Conservation (phyloP, 2,329 filamentous ascomycete genomes). For the Aphanocladium album region DNA sequence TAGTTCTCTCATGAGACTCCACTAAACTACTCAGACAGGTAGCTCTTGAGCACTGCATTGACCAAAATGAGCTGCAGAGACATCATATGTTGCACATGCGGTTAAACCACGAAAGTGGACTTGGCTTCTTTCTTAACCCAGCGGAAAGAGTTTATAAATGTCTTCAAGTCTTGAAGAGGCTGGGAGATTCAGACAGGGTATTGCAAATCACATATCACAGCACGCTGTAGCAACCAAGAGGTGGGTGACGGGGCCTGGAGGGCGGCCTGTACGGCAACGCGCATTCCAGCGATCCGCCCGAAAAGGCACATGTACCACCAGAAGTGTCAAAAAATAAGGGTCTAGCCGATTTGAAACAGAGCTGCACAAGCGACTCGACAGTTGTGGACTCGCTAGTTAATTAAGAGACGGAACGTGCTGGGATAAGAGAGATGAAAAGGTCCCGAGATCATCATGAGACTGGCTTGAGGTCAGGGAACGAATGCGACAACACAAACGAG, state of each 20-base stretch:
- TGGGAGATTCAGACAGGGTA: background rate
- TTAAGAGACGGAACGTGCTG: background rate
- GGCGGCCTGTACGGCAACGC: background rate
- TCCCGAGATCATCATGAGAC: background rate
- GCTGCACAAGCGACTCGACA: background rate
- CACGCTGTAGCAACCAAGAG: background rate
- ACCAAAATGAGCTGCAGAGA: background rate
- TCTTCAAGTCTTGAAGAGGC: background rate
- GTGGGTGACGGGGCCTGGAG: background rate
- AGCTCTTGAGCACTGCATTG: background rate
- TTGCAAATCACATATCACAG: background rate
- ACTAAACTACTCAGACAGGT: background rate
- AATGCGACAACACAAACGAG: background rate
- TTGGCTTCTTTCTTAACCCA: background rate
- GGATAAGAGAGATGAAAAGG: background rate
- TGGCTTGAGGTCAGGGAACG: background rate
- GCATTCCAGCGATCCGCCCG: background rate
- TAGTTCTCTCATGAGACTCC: background rate
- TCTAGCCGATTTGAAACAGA: background rate
- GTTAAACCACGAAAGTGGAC: background rate
- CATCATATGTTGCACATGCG: background rate
- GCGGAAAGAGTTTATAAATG: background rate
- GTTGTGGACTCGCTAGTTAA: background rate
- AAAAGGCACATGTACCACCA: background rate
- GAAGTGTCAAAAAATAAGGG: background rate